Evolutionary conservation across 768 basidiomycete genomes (phyloP).

Genomic region (Melanogaster broomeanus): DNA sequence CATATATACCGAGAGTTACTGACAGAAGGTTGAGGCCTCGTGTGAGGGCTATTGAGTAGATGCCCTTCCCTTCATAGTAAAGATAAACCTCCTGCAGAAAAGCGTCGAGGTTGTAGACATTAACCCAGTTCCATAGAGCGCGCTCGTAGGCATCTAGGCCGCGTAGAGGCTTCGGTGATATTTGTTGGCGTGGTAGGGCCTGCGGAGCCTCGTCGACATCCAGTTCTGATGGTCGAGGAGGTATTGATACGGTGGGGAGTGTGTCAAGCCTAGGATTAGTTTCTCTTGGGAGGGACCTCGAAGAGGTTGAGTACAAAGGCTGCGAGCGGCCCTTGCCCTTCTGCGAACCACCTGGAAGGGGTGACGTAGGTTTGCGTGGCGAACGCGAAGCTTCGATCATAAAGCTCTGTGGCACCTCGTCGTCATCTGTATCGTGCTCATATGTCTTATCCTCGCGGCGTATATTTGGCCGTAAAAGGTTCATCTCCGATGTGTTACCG

Average conservation of each 20-base stretch:
- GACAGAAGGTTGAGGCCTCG: constrained; percentile 94
- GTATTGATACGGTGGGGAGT: constrained; percentile 46
- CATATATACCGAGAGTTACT: constrained; percentile 40
- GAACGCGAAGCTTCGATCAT: constrained; percentile 69
- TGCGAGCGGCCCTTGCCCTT: constrained; percentile 47
- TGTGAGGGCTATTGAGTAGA: constrained; percentile 91
- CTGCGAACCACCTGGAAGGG: constrained; percentile 24
- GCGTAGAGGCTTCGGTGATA: constrained; percentile 50
- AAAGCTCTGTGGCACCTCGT: constrained; percentile 84
- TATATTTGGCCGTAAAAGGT: constrained; percentile 67
- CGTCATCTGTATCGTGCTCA: constrained; percentile 68
- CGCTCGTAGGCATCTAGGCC: constrained; percentile 85
- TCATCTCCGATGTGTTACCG: constrained; percentile 54
- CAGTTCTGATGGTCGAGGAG: constrained; percentile 68
- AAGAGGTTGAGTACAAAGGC: constrained; percentile 52
- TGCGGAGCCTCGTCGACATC: constrained; percentile 38
- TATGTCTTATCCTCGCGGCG: constrained; percentile 64
- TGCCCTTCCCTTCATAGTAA: constrained; percentile 97
- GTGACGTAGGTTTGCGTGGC: constrained; percentile 39
- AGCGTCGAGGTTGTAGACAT: constrained; percentile 94
- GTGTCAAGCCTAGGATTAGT: constrained; percentile 39
- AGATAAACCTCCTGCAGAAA: constrained; percentile 94
- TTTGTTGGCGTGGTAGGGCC: constrained; percentile 19
- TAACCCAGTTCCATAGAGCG: constrained; percentile 99
- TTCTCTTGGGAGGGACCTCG: constrained; percentile 39